Evolutionary conservation across 2,329 filamentous ascomycete species (phyloP), one percentile per base, ranked within the genome.

Genomic region (Leptosphaerulina australis): DNA sequence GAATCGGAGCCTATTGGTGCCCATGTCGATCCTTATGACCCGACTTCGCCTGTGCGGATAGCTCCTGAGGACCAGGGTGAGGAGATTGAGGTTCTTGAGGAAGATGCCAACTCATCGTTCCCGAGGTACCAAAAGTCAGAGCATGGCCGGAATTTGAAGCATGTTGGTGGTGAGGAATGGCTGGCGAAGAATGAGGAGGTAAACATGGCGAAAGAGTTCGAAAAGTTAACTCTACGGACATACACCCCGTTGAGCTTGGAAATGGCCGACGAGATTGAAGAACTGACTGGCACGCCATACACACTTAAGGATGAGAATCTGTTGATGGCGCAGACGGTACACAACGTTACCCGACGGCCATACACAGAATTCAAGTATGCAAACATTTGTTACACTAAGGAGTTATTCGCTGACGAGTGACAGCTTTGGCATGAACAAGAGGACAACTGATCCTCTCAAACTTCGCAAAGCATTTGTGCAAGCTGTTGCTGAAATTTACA

Each of bases 401-500:
- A 2, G 18, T n/a, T 8, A 31, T 10, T n/a, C n/a, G n/a, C 47
- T 50, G 22, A 50, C 26, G 3, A 17, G 9, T 5, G 7, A 22
- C 28, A 66, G 64, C 48, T 69, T 68, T 37, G 68, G 65, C 24
- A 50, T 62, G 22, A 44, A 56, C 21, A 51, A 49, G 36, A 61
- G 60, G 17, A 46, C 53, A 11, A 53, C 52, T 3, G 53, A 55
- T 12, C 34, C 53, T 6, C 34, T 50, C 12, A 50, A 62, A 9
- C 56, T 70, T 12, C 62, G 62, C 35, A 69, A 64, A 33, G 74
- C 79, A 24, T 75, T 86, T 30, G 81, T 82, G 54, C 78, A 81
- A 53, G 79, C 83, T 3, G 72, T 82, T 9, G 78, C 85, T 4
- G 83, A 87, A 62, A 69, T 83, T 4, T 77, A 79, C 52, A 69